Evolutionary conservation across 768 basidiomycete genomes (phyloP), one percentile per base, ranked within the genome.

Genomic region (Amanita fuliginea): DNA sequence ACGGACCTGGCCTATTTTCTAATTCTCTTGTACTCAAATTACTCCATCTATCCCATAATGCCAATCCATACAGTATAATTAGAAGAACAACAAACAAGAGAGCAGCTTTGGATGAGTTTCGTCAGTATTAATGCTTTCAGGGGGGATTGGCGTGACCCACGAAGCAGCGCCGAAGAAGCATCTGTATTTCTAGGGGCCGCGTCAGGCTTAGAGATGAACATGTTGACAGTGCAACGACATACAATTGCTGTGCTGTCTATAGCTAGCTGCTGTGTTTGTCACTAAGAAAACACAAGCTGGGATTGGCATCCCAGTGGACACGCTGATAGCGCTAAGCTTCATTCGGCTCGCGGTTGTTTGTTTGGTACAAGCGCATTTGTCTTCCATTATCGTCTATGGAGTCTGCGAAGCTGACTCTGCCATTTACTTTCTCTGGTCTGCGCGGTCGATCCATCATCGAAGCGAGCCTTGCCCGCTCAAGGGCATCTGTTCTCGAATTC

Each of bases 31-130:
- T 35, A 47, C 53, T 63, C 10, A 70, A 55, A 36, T 57, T 53
- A 33, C 62, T 51, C 66, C 66, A 70, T 43, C 65, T 56, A 46
- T 70, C 68, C 65, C 67, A 69, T 11, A 69, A 56, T 16, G 67
- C 67, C 33, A 68, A 51, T 5, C 59, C 62, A 35, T 70, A 69
- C 42, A 67, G 64, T 10, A 59, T 50, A 11, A 69, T 59, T 30
- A 66, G 43, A 13, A 66, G 45, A 9, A 63, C 51, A 3, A 67
- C 35, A 34, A 67, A 58, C 3, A 64, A 28, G 0, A 61, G 47
- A 22, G 60, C 57, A 35, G 55, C 62, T 64, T 43, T 4, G 53
- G 9, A 22, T 7, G 4, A 46, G n/a, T 10, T 35, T 44, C 19
- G 16, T 28, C 1, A 45, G 44, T 13, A 16, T 40, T 33, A 14